Evolutionary conservation across 2,329 filamentous ascomycete species (phyloP), one percentile per base, ranked within the genome.

Genomic region (Scortechinia acanthostroma): DNA sequence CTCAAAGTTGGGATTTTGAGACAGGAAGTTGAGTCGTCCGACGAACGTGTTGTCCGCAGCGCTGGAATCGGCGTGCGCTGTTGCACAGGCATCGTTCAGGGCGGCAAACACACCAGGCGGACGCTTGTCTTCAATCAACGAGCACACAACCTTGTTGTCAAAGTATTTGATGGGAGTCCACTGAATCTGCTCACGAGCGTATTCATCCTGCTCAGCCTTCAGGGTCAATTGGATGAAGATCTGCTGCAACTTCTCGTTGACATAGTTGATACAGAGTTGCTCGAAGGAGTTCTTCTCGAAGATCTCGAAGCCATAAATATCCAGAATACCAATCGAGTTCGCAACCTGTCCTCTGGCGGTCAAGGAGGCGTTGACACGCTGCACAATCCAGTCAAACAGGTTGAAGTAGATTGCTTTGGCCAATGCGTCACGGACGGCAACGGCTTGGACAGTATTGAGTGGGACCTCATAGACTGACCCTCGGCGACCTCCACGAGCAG

Each of bases 101-200:
- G 91, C 91, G 4, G 93, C 93, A 59, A 98, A 96, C 42, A 98
- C 82, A 58, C 93, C 93, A 1, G 89, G 86, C 4, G 93, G 93
- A 45, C 91, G 76, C 59, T 86, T 81, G 59, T 94, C 88, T 64
- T 98, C 93, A 53, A 98, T 98, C 58, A 98, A 65, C 49, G 96
- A 93, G 62, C 93, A 98, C 47, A 98, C 93, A 42, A 98, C 85
- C 73, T 97, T 97, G 76, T 98, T 98, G 67, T 98, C 93, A 56
- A 97, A 98, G 67, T 97, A 98, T 58, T 93, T 94, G 74, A 98
- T 98, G 2, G 93, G 93, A 0, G 91, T 96, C 93, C 93, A 98
- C 60, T 95, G 83, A 59, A 98, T 98, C 71, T 97, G 84, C 64
- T 98, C 93, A 43, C 88, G 76, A 15, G 86, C 89, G 58, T 98